These are phyloP conservation scores for Athelia sp. DNA, from an alignment of 1,284 basidiomycete genomes.

Conservation along the genomic window DNA sequence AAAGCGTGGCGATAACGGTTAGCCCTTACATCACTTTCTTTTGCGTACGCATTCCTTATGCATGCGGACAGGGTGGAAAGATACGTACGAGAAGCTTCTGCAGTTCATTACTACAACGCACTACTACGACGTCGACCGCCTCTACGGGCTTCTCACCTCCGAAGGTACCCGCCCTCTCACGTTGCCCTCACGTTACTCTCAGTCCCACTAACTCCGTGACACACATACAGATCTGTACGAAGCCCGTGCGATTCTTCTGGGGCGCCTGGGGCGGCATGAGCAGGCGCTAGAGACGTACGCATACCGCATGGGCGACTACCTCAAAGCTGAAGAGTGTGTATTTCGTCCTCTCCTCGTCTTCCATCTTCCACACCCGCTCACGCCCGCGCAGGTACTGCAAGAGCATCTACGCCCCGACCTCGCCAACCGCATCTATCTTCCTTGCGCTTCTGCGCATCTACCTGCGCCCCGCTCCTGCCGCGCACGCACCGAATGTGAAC, in stretches of 20 bases:
- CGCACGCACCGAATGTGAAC: constrained; percentile 33
- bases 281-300: constrained; percentile 93
- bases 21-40: constrained; percentile 16
- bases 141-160: constrained; percentile 73
- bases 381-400: constrained; percentile 90
- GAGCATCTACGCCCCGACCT: constrained; percentile 61
- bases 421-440: constrained; percentile 67
- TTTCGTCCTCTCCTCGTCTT: constrained; percentile 5
- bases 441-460: constrained; percentile 85
- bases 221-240: constrained; percentile 80
- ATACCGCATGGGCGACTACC: constrained; percentile 75
- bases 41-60: constrained; percentile 1
- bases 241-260: constrained; percentile 86
- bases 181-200: no score
- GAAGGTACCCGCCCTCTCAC: no score
- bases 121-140: constrained; percentile 72
- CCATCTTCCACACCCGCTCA: no score
- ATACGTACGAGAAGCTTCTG: constrained; percentile 67
- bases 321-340: constrained; percentile 82
- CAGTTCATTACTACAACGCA: constrained; percentile 71
- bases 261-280: constrained; percentile 87
- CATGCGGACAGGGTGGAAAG: constrained; percentile 39
- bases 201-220: no score
- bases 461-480: constrained; percentile 57
- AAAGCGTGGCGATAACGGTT: constrained; percentile 51